phyloP scores from a whole-genome alignment of 116 monocot species.

The Phalaenopsis hybrid region DNA sequence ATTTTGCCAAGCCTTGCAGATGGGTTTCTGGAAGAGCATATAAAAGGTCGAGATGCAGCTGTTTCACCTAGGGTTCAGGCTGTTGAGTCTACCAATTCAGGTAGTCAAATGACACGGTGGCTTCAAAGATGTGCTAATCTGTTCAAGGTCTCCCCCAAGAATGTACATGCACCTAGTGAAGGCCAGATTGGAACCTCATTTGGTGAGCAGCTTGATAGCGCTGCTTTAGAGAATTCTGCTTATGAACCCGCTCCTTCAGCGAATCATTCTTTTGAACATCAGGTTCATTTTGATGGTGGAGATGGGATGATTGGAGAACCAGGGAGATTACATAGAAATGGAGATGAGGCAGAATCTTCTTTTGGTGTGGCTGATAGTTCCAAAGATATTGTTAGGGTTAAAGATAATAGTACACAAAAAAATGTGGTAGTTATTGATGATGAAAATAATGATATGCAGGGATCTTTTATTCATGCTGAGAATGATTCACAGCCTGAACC shows the following conservation, averaged over 20 bases:
- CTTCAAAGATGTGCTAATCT: constrained; percentile 58
- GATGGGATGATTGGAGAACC: constrained; percentile 12
- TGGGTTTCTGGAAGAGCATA: constrained; percentile 30
- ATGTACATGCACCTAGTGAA: constrained; percentile 19
- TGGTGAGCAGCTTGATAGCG: constrained; percentile 32
- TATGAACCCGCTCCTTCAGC: constrained; percentile 25
- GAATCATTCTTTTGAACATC: constrained; percentile 13
- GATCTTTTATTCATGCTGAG: constrained; percentile 16
- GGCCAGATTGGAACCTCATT: constrained; percentile 13
- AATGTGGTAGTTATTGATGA: not conserved
- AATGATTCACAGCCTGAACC: constrained; percentile 25
- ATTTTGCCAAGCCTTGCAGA: constrained; percentile 14
- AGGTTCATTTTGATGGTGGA: constrained; percentile 17
- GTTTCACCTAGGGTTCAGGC: constrained; percentile 24
- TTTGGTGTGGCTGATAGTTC: constrained; percentile 45
- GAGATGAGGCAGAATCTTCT: constrained; percentile 38
- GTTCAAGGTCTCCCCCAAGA: constrained; percentile 67
- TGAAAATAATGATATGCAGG: constrained; percentile 39
- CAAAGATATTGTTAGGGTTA: constrained; percentile 14
- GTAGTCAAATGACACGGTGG: constrained; percentile 54
- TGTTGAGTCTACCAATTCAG: constrained; percentile 33
- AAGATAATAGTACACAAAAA: constrained; percentile 17
- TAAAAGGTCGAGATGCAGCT: constrained; percentile 25
- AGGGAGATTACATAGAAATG: constrained; percentile 19
- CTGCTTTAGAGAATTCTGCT: constrained; percentile 23